Conservation (phyloP, 1,284 basidiomycete genomes). For the Pseudozyma pruni region DNA sequence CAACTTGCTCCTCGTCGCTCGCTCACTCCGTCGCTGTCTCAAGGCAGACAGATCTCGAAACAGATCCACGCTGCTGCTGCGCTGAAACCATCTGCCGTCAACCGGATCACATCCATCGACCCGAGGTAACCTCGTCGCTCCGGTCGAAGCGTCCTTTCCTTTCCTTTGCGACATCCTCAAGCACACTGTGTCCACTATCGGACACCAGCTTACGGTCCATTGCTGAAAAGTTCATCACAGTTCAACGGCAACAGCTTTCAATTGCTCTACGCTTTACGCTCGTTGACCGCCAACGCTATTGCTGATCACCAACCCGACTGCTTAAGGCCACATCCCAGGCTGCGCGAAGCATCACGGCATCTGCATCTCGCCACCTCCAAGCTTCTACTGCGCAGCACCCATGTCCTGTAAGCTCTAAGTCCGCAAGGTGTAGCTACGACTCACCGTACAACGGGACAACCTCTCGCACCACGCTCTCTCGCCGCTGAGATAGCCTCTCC, state of each 20-base stretch:
- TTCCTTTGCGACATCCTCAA: too few species aligned
- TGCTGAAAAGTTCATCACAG: too few species aligned
- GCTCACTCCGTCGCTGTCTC: constrained; percentile 13
- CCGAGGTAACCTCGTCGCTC: too few species aligned
- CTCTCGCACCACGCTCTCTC: constrained; percentile 1
- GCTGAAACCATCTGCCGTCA: constrained; percentile 7
- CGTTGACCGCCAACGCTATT: not conserved
- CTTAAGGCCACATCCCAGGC: not conserved
- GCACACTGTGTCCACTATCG: too few species aligned
- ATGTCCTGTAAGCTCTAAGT: constrained; percentile 25
- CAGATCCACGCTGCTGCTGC: constrained; percentile 28
- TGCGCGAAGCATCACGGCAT: not conserved
- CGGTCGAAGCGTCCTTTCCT: too few species aligned
- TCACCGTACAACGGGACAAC: constrained; percentile 20
- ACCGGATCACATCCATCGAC: constrained; percentile 2
- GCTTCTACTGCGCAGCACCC: constrained; percentile 12
- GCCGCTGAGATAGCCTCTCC: constrained; percentile 1
- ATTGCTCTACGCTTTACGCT: too few species aligned
- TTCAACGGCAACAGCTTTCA: too few species aligned
- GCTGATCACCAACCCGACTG: not conserved
- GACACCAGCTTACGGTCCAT: too few species aligned
- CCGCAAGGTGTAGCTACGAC: constrained; percentile 23
- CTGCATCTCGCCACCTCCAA: not conserved
- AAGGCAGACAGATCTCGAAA: too few species aligned
- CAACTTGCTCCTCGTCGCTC: constrained; percentile 1